A percentile compares a stretch with the other conserved stretches of the same genome.
Evolutionary conservation across 331 rosid genomes (phyloP).

Genomic region (Dryas integrifolia): DNA sequence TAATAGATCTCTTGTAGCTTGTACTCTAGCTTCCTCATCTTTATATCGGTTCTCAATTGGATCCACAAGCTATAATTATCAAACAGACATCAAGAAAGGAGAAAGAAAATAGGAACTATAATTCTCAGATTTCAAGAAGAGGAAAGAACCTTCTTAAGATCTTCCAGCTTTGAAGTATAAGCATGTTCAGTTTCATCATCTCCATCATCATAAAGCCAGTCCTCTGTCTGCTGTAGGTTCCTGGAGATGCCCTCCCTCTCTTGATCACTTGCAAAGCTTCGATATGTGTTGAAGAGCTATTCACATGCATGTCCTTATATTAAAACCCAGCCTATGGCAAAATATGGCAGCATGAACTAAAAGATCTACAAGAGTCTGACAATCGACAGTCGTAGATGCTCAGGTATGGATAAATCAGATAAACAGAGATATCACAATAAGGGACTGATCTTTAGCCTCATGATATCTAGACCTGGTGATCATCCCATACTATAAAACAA

Average conservation of each 20-base stretch:
- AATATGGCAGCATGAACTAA: conserved; percentile 21
- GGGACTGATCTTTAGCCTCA: background rate
- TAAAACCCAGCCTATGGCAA: conserved; percentile 22
- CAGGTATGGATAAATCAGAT: conserved; percentile 15
- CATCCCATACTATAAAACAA: background rate
- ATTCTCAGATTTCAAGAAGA: conserved; percentile 12
- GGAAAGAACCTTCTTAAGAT: conserved; percentile 67
- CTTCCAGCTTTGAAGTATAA: conserved; percentile 72
- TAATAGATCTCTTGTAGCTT: conserved; percentile 46
- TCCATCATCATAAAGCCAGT: conserved; percentile 98
- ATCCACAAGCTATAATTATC: conserved; percentile 52
- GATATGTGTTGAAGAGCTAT: conserved; percentile 77
- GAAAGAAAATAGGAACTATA: conserved; percentile 13
- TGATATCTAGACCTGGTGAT: conserved; percentile 5
- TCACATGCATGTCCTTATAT: conserved; percentile 31
- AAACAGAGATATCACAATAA: conserved; percentile 7
- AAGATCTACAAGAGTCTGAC: conserved; percentile 16
- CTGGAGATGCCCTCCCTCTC: conserved; percentile 81
- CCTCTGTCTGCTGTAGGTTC: conserved; percentile 87
- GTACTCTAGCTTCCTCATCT: conserved; percentile 73
- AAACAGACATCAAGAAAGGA: conserved; percentile 26
- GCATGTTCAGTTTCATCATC: conserved; percentile 89
- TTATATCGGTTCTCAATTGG: conserved; percentile 77
- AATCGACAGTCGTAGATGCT: background rate
- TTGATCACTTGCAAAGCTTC: conserved; percentile 70